These are phyloP conservation scores for Obelidium mucronatum DNA, from an alignment of 192 early-diverging fungal genomes.

Conservation along the genomic window DNA sequence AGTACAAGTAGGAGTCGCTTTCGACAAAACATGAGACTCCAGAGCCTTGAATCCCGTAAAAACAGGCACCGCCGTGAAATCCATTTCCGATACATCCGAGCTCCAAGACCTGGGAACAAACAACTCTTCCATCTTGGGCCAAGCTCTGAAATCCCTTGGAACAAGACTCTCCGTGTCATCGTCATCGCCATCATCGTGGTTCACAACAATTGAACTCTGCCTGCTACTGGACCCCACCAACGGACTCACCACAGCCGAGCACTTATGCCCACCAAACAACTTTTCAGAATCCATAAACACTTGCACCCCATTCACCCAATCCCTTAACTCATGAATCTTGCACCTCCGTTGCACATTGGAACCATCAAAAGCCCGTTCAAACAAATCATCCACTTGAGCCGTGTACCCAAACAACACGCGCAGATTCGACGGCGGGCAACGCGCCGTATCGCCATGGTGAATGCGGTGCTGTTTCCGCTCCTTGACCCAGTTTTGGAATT, in stretches of 20 bases:
- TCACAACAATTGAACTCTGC: background rate
- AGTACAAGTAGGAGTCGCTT: no score
- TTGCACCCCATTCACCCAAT: background rate
- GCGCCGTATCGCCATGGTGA: background rate
- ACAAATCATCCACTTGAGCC: constrained; percentile 4
- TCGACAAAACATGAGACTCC: background rate
- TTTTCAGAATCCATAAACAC: background rate
- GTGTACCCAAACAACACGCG: constrained; percentile 3
- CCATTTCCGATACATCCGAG: constrained; percentile 25
- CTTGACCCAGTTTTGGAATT: constrained; percentile 32
- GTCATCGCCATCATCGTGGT: no score
- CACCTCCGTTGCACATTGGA: background rate
- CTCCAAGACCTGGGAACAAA: background rate
- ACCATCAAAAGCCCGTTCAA: constrained; percentile 14
- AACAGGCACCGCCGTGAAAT: constrained; percentile 19
- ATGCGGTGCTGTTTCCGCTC: background rate
- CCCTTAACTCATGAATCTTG: background rate
- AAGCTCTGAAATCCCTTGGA: background rate
- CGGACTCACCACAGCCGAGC: background rate
- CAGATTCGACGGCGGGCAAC: constrained; percentile 9
- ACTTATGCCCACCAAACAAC: background rate
- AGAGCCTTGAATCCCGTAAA: background rate
- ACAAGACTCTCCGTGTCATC: background rate
- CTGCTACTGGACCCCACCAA: background rate
- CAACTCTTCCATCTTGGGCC: background rate